Evolutionary conservation across 2,329 filamentous ascomycete species (phyloP), one percentile per base, ranked within the genome.

Genomic region (Elsinoe australis): DNA sequence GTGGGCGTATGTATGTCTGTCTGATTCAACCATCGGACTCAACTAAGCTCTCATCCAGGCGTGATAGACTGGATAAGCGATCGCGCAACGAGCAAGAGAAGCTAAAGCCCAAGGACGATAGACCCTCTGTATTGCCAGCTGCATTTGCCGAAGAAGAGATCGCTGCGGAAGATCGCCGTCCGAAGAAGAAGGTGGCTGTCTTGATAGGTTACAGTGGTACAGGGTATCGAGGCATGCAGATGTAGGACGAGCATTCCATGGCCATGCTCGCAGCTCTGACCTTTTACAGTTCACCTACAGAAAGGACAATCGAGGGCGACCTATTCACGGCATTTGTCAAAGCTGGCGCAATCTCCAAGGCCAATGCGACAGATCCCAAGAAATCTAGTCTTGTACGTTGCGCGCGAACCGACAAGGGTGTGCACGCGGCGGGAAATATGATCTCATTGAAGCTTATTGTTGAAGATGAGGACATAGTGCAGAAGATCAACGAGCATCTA

Each of bases 181-280:
- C 92, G 18, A 98, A 98, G 75, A 82, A 86, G 66, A 98, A 98
- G 71, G 90, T 95, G 42, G 92, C 90, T 32, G 88, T 98, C 24
- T 72, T 96, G 72, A 82, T 98, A 58, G 92, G 92, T 12, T 98
- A 98, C 66, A 88, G 89, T 4, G 92, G 92, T 42, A 95, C 87
- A 7, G 92, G 92, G 12, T 98, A 98, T 73, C 89, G 87, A 69
- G 92, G 92, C 59, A 94, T 98, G 82, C 92, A 98, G 69, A 85
- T 98, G 45, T 48, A 29, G 33, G 45, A 19, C n/a, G 18, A 57
- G 47, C 64, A 49, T 41, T 15, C 31, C 44, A 3, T 5, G 6
- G 10, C 9, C 21, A 7, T 32, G 19, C 7, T 12, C 31, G 2
- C n/a, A 9, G 5, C 35, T 32, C 36, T 35, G 19, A 47, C 44